Evolutionary conservation across 805 yeast species (phyloP), one percentile per base, ranked within the genome.

Genomic region (Kodamaea fukazawae): DNA sequence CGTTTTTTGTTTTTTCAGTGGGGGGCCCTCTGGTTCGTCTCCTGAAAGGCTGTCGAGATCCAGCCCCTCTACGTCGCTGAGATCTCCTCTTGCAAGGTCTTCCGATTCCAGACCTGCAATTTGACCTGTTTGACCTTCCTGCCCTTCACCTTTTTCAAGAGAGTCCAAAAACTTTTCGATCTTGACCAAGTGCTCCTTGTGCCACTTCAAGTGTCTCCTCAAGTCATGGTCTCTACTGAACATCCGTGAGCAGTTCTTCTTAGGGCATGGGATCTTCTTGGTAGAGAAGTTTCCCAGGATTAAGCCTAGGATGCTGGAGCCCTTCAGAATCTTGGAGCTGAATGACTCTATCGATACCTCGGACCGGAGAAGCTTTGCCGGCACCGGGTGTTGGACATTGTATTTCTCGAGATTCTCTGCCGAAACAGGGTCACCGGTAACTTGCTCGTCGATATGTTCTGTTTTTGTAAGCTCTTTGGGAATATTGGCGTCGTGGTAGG

Each of bases 131-230:
- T n/a, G n/a, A 50, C 53, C 7, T 25, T 43, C 10, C 20, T 44
- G 29, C 48, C 46, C 46, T 18, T 41, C 34, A 9, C 34, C 36
- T 7, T 32, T 31, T 25, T 30, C 30, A 35, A 65, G 44, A 0
- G 63, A 49, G 4, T 43, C 47, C 43, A 66, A 55, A 39, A 54
- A 66, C 2, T 34, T 42, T 32, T 62, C 65, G 3, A 67, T 55
- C 42, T 57, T 61, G 31, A 47, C 40, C 37, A 60, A 36, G 16
- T 63, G 61, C 13, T 57, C 59, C 27, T 61, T 61, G 48, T 78
- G 83, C 83, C 83, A 78, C 29, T 54, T 57, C 36, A 78, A 45
- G 51, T 78, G 84, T 31, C 81, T 63, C 12, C 55, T 49, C 17
- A 78, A 50, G 50, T 76, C 82, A 47, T 66, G 66, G 0, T 69